Evolutionary conservation across 2,329 filamentous ascomycete species (phyloP).

Genomic region (Pseudofabraea citricarpa): DNA sequence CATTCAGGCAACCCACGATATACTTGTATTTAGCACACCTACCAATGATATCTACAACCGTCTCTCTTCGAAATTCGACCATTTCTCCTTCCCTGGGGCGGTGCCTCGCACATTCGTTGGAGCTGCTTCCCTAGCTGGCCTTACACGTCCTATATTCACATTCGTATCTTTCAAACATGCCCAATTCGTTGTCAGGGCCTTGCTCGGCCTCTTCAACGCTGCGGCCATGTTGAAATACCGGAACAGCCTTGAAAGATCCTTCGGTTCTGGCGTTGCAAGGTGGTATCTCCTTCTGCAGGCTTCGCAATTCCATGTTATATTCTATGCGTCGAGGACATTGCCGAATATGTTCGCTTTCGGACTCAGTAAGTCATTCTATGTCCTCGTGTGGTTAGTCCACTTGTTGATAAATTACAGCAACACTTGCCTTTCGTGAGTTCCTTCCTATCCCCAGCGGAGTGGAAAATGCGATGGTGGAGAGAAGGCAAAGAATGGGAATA

Average conservation of each 20-base stretch:
- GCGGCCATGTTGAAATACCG: constrained; percentile 62
- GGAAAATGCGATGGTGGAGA: constrained; percentile 27
- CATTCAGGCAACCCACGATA: constrained; percentile 88
- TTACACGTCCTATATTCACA: constrained; percentile 62
- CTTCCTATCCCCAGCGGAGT: constrained; percentile 36
- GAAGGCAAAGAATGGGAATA: constrained; percentile 59
- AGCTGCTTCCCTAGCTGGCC: constrained; percentile 66
- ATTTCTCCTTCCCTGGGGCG: constrained; percentile 83
- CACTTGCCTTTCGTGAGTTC: constrained; percentile 47
- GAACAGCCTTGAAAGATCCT: constrained; percentile 57
- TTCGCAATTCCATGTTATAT: constrained; percentile 88
- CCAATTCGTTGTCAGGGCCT: constrained; percentile 63
- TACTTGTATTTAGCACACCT: constrained; percentile 75
- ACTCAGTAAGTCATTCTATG: constrained; percentile 55
- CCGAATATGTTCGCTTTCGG: constrained; percentile 97
- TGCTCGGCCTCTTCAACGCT: constrained; percentile 76
- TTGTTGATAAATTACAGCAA: too few species aligned
- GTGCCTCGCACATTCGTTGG: constrained; percentile 91
- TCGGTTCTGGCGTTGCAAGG: constrained; percentile 61
- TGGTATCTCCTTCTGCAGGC: constrained; percentile 80
- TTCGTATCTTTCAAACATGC: constrained; percentile 50
- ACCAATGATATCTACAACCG: constrained; percentile 43
- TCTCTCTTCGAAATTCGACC: constrained; percentile 68
- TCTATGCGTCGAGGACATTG: constrained; percentile 85
- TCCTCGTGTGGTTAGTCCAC: too few species aligned